Percentiles rank a stretch among this genome's conserved stretches.
These are phyloP conservation scores for Phytophthora litchii DNA, from an alignment of 352 stramenopile species.

Conservation along the genomic window DNA sequence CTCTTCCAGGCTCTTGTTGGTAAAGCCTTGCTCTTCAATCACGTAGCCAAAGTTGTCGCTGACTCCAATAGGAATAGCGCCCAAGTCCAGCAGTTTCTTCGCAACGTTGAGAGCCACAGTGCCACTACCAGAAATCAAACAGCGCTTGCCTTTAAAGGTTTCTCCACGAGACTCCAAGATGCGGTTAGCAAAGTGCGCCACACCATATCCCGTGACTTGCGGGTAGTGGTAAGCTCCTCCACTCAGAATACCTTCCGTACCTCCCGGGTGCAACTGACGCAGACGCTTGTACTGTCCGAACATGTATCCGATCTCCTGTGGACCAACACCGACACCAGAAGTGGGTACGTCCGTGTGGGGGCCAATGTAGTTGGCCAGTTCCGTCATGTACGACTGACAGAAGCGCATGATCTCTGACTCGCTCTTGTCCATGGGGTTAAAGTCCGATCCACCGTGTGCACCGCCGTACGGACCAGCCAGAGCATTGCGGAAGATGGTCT, in stretches of 20 bases:
- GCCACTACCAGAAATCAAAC: conserved; percentile 95
- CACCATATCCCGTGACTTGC: conserved; percentile 92
- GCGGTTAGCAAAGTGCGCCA: conserved; percentile 96
- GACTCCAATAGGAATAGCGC: conserved; percentile 96
- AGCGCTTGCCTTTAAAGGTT: conserved; percentile 95
- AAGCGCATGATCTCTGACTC: conserved; percentile 98
- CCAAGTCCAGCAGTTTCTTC: conserved; percentile 95
- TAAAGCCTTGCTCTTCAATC: conserved; percentile 93
- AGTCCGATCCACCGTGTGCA: conserved; percentile 94
- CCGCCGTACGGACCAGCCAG: conserved; percentile 82
- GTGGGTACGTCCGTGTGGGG: conserved; percentile 95
- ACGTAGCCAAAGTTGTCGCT: conserved; percentile 96
- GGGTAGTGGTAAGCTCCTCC: conserved; percentile 90
- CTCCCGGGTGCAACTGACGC: conserved; percentile 76
- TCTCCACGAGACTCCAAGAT: conserved; percentile 93
- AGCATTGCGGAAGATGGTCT: conserved; percentile 96
- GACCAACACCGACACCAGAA: conserved; percentile 94
- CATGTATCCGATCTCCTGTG: conserved; percentile 96
- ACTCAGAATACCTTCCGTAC: conserved; percentile 90
- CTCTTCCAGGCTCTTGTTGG: conserved; percentile 65
- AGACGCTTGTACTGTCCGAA: conserved; percentile 99
- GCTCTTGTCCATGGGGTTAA: conserved; percentile 97
- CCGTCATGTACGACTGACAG: conserved; percentile 98
- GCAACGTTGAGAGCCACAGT: conserved; percentile 94
- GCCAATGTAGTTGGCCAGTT: conserved; percentile 98